A percentile compares a stretch with the other conserved stretches of the same genome.
These are phyloP conservation scores for Saccharomyces hybrid DNA, from an alignment of 1,139 yeast species.

Conservation along the genomic window DNA sequence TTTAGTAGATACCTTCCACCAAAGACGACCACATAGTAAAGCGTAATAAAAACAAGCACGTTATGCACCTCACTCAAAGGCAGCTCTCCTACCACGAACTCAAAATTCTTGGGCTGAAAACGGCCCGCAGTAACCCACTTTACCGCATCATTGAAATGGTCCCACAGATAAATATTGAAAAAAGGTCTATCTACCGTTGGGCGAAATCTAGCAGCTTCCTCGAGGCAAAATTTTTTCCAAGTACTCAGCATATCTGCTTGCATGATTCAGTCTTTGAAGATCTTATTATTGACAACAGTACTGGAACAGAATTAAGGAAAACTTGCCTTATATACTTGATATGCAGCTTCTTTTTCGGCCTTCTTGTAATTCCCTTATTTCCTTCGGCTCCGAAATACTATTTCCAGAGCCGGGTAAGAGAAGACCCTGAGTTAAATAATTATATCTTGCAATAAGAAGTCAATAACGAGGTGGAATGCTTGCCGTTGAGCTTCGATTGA, in stretches of 20 bases:
- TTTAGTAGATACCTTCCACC: slow-evolving; percentile 60
- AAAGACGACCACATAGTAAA: slow-evolving; percentile 61
- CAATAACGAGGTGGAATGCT: too few species aligned
- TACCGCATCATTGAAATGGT: slow-evolving; percentile 46
- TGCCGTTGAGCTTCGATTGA: too few species aligned
- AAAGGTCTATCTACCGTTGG: slow-evolving; percentile 57
- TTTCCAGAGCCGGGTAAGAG: neutral
- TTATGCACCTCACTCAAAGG: slow-evolving; percentile 59
- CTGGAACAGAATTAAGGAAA: neutral
- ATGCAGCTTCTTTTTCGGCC: neutral
- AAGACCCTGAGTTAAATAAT: neutral
- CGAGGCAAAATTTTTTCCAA: neutral
- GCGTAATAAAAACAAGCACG: slow-evolving; percentile 48
- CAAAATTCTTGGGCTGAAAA: slow-evolving; percentile 56
- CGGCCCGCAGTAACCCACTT: slow-evolving; percentile 41
- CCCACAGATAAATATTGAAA: slow-evolving; percentile 54
- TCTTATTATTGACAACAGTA: neutral
- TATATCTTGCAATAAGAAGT: neutral
- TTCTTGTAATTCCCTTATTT: neutral
- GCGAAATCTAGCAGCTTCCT: neutral
- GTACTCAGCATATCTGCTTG: neutral
- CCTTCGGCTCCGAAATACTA: neutral
- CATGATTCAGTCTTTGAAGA: neutral
- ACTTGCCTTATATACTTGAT: neutral
- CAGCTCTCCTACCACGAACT: slow-evolving; percentile 49